Base-by-base conservation (phyloP, 345 rosid genomes). In the Pugionium cornutum region DNA sequence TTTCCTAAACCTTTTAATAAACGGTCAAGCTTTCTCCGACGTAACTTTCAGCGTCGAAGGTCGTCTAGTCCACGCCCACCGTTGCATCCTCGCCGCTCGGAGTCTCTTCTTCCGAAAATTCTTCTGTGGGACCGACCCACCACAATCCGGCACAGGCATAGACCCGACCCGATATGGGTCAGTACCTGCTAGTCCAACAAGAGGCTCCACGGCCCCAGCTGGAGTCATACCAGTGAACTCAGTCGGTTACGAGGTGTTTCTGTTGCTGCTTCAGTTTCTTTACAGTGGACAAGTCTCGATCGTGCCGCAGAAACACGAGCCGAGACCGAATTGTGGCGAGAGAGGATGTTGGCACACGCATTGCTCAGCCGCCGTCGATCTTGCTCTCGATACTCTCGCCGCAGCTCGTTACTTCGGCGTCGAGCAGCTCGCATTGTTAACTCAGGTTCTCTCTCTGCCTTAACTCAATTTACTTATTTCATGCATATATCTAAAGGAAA, bases 301-400 rank as follows among this genome's bases (percentile, higher is more conserved):
- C 66, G 85, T 86, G 48, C 99, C 99, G n/a, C 97, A 82, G 58
- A 95, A 91, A 78, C 98, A 95, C 41, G 98, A 95, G 75, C 90
- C 92, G 1, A 82, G 98, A 83, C 98, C 92, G 53, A 87, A 89
- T 80, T 95, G 99, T 76, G 91, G 96, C 2, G 99, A 91, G 61
- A 78, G 99, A 75, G 94, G 89, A 1, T 95, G 99, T 74, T 95
- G 99, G 99, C 99, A 95, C 68, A 87, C 96, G 27, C 95, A 95
- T 87, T 95, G 99, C 83, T 78, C 98, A 80, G 90, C 99, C 9
- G 99, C 99, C 76, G 96, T 95, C 56, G 96, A 95, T 89, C 99
- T 95, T 63, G 98, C 97, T 46, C 91, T 95, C 5, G 99, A 91
- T 47, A 95, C 96, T 37, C 96, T 95, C 32, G 84, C 96, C n/a